These are phyloP conservation scores for Vitis cinerea DNA, from an alignment of 164 flowering plant species.

Conservation along the genomic window DNA sequence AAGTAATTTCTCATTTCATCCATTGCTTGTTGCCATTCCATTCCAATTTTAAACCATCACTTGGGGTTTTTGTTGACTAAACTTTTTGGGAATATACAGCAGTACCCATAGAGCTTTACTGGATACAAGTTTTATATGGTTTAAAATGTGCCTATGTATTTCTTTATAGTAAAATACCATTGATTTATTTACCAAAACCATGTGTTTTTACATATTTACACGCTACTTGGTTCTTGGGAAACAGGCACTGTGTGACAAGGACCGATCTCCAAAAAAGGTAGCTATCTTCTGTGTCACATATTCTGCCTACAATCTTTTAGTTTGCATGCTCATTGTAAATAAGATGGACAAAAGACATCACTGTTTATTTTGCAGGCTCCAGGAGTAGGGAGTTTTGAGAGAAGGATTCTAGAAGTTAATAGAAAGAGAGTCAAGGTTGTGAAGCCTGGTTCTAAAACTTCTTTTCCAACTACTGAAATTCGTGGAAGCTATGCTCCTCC, in stretches of 20 bases:
- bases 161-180: too few relatives aligned
- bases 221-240: neutral
- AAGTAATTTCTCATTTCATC: too few relatives aligned
- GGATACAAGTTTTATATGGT: too few relatives aligned
- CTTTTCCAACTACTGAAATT: constrained; percentile 90
- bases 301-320: neutral
- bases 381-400: constrained; percentile 72
- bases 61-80: too few relatives aligned
- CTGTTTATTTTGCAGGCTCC: constrained; percentile 43
- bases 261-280: constrained; percentile 74
- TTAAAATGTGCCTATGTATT: too few relatives aligned
- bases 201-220: neutral
- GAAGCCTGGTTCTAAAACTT: constrained; percentile 95
- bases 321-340: neutral
- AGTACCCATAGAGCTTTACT: too few relatives aligned
- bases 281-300: neutral
- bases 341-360: neutral
- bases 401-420: constrained; percentile 88
- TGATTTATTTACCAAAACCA: too few relatives aligned
- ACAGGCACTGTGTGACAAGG: constrained; percentile 88
- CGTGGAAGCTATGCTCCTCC: constrained; percentile 97
- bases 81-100: too few relatives aligned
- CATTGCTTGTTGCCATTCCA: too few relatives aligned
- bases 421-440: constrained; percentile 91
- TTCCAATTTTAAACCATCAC: too few relatives aligned